phyloP scores from a whole-genome alignment of 345 rosid species.

The Euclidium syriacum region DNA sequence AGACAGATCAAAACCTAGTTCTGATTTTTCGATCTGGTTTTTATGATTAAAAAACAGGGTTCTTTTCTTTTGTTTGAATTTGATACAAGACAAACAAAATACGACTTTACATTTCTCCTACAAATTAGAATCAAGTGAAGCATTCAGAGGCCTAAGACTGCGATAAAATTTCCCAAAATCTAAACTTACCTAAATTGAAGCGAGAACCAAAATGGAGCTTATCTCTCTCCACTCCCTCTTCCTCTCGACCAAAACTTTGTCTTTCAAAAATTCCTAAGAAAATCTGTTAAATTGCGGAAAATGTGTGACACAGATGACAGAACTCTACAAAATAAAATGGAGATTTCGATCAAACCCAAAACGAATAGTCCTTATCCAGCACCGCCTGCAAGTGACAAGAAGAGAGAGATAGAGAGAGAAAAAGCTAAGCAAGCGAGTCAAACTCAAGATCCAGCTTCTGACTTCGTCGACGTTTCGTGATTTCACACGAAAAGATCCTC shows the following conservation, averaged over 20 bases:
- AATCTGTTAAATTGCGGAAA: neutral
- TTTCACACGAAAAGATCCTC: constrained; percentile 14
- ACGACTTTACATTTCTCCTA: neutral
- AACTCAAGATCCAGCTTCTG: constrained; percentile 30
- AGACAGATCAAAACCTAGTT: constrained; percentile 2
- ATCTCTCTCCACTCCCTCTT: neutral
- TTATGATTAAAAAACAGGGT: neutral
- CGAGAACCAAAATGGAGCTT: constrained; percentile 7
- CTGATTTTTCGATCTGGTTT: constrained; percentile 6
- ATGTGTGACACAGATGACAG: constrained; percentile 12
- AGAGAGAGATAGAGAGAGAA: constrained; percentile 12
- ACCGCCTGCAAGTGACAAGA: constrained; percentile 27
- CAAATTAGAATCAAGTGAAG: neutral
- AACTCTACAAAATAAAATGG: neutral
- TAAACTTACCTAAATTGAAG: neutral
- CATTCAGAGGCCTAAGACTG: neutral
- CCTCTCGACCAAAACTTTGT: neutral
- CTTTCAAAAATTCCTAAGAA: constrained; percentile 1
- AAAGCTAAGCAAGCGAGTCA: constrained; percentile 12
- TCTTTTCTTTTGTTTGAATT: neutral
- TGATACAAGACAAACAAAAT: neutral
- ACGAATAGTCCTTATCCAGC: neutral
- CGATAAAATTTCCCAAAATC: neutral
- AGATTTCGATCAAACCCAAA: constrained; percentile 18
- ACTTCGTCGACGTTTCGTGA: constrained; percentile 21